Percentiles rank a stretch among this genome's conserved stretches.
phyloP scores from a whole-genome alignment of 2,329 filamentous ascomycete species.

The Ophiostoma sp. region DNA sequence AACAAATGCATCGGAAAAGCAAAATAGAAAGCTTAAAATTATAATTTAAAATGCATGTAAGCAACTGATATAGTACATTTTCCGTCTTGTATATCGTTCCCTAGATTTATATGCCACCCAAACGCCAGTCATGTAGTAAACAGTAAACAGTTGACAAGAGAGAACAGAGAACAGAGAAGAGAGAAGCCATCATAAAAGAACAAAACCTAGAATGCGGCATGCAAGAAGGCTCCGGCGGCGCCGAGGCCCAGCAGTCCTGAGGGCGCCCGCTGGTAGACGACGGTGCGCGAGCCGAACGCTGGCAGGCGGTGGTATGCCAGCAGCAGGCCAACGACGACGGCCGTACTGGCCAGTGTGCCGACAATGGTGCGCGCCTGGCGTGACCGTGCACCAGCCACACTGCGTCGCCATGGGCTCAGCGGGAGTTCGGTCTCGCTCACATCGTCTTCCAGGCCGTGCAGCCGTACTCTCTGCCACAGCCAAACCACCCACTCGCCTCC shows the following conservation, averaged over 20 bases:
- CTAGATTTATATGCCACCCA: neutral
- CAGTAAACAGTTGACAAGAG: neutral
- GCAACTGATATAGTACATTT: neutral
- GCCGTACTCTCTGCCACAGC: constrained; percentile 27
- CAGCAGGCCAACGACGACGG: constrained; percentile 35
- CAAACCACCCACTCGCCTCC: constrained; percentile 35
- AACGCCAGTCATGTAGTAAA: neutral
- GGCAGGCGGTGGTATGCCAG: constrained; percentile 38
- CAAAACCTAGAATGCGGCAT: constrained; percentile 21
- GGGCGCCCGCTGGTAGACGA: constrained; percentile 39
- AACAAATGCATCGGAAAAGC: neutral
- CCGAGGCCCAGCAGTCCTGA: constrained; percentile 41
- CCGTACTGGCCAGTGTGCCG: constrained; percentile 36
- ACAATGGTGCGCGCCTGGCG: constrained; percentile 33
- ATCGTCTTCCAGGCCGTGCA: constrained; percentile 26
- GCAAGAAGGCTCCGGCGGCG: constrained; percentile 44
- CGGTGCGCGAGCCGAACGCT: constrained; percentile 42
- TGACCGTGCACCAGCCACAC: constrained; percentile 22
- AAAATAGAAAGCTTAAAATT: neutral
- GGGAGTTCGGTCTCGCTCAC: neutral
- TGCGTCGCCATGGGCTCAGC: constrained; percentile 27
- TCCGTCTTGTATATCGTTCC: neutral
- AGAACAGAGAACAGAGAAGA: neutral
- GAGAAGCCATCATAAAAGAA: neutral
- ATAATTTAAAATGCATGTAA: neutral